Conservation (phyloP, 768 basidiomycete genomes). For the Psilocybe cubensis region DNA sequence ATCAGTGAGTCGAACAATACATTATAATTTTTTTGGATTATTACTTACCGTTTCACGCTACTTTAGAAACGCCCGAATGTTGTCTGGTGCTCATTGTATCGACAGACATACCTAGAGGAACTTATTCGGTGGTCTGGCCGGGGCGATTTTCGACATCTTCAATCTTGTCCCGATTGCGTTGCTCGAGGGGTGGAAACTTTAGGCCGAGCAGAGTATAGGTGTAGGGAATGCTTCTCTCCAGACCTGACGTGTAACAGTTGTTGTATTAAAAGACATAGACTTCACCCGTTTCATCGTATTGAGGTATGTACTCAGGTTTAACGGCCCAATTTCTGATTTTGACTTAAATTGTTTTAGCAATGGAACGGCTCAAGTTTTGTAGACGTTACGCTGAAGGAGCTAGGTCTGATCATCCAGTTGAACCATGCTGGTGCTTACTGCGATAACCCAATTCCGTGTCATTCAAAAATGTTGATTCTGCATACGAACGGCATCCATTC, state of each 20-base stretch:
- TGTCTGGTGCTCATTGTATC: background rate
- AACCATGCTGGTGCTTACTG: slow-evolving; percentile 3
- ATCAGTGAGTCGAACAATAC: no score
- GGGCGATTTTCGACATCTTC: background rate
- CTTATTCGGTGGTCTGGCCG: background rate
- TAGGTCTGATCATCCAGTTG: slow-evolving; percentile 9
- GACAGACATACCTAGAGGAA: background rate
- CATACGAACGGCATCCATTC: slow-evolving; percentile 28
- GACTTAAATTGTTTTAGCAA: background rate
- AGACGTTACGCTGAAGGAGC: background rate
- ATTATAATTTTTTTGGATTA: background rate
- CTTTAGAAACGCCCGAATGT: background rate
- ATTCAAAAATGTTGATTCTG: slow-evolving; percentile 23
- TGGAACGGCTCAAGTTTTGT: background rate
- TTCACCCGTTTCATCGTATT: slow-evolving; percentile 1
- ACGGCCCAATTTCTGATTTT: background rate
- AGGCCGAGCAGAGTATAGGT: background rate
- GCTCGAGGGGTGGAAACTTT: background rate
- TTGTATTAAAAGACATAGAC: slow-evolving; percentile 4
- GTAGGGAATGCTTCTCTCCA: slow-evolving; percentile 4
- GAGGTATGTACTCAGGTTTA: background rate
- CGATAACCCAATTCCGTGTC: slow-evolving; percentile 1
- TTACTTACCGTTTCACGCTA: background rate
- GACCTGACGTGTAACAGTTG: slow-evolving; percentile 1
- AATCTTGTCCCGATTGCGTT: background rate